phyloP scores from a whole-genome alignment of 352 stramenopile genomes.

The Globisporangium barbulae region DNA sequence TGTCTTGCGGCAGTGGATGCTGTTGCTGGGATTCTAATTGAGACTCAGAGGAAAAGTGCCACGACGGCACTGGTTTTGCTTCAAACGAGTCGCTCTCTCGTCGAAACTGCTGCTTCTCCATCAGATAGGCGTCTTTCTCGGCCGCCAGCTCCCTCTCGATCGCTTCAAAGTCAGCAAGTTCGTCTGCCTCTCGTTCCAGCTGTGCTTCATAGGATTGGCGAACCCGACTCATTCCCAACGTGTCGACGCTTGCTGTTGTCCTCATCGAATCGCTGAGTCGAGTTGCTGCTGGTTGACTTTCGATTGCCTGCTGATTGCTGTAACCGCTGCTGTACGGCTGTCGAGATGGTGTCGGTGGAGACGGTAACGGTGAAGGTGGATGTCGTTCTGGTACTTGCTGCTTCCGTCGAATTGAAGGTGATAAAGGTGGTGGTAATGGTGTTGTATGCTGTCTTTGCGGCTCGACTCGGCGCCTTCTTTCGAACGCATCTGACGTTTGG shows the following conservation, averaged over 20 bases:
- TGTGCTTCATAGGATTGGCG: constrained; percentile 55
- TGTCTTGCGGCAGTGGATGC: neutral
- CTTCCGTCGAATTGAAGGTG: neutral
- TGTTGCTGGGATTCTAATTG: constrained; percentile 1
- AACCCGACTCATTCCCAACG: constrained; percentile 50
- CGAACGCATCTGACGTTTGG: neutral
- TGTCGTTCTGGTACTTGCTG: neutral
- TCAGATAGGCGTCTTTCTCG: constrained; percentile 57
- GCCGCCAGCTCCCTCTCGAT: constrained; percentile 62
- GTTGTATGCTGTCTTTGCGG: neutral
- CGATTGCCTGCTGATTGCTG: neutral
- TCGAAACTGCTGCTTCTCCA: constrained; percentile 28
- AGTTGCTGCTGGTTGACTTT: neutral
- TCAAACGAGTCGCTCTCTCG: neutral
- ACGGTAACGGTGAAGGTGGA: neutral
- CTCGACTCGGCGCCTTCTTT: neutral
- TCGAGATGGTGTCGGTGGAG: neutral
- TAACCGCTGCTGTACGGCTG: neutral
- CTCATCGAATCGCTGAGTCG: constrained; percentile 20
- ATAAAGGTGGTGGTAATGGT: neutral
- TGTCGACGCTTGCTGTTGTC: constrained; percentile 43
- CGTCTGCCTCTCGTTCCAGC: constrained; percentile 54
- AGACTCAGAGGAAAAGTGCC: constrained; percentile 7
- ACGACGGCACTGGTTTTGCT: neutral
- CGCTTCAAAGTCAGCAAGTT: constrained; percentile 78